A percentile compares a stretch with the other conserved stretches of the same genome.
phyloP scores from a whole-genome alignment of 495 filamentous ascomycete genomes.

The Barbatosphaeria neglecta region DNA sequence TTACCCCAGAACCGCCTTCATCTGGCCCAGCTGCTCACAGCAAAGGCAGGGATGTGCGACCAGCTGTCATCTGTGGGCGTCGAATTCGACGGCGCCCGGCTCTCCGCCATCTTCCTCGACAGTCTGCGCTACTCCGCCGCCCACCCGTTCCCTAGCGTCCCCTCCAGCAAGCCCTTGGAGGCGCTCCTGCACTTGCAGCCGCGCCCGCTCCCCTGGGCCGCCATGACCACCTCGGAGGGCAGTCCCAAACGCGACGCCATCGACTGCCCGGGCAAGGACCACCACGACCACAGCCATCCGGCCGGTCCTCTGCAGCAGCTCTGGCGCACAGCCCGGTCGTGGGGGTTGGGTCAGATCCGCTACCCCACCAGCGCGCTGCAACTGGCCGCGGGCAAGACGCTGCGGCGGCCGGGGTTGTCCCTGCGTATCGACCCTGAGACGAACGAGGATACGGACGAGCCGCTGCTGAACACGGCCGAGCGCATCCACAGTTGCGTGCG shows the following conservation, averaged over 20 bases:
- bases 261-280: conserved; percentile 12
- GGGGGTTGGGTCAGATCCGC: conserved; percentile 12
- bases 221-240: conserved; percentile 1
- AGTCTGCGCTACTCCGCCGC: conserved; percentile 18
- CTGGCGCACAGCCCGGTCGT: conserved; percentile 15
- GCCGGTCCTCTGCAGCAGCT: conserved; percentile 1
- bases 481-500: conserved; percentile 14
- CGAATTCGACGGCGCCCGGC: conserved; percentile 17
- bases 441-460: conserved; percentile 18
- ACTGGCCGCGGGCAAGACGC: conserved; percentile 12
- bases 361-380: conserved; percentile 9
- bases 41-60: conserved; percentile 22
- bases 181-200: not conserved
- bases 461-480: conserved; percentile 14
- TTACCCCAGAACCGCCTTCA: not conserved
- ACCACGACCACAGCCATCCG: conserved; percentile 7
- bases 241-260: conserved; percentile 4
- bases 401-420: conserved; percentile 15
- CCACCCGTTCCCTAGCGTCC: conserved; percentile 19
- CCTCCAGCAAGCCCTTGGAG: not conserved
- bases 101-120: conserved; percentile 12
- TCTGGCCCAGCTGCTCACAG: not conserved
- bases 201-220: conserved; percentile 9
- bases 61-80: conserved; percentile 20
- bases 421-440: conserved; percentile 18